Percentiles rank a stretch among this genome's conserved stretches.
phyloP scores from a whole-genome alignment of 1,284 basidiomycete genomes.

The Malassezia cuniculi region DNA sequence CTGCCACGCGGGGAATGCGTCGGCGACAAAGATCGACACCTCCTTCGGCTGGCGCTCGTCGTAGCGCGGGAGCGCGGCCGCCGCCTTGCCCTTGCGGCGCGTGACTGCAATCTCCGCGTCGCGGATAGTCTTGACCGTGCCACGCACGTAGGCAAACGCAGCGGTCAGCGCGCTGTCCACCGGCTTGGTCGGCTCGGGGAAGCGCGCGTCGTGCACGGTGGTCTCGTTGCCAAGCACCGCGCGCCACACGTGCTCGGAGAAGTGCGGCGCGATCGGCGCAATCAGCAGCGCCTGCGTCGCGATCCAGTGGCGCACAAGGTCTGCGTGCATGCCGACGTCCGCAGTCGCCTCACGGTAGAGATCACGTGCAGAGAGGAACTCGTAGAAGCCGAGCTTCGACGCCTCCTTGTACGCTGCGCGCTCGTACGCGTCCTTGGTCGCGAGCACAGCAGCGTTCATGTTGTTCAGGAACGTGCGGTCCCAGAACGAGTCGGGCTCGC shows the following conservation, averaged over 20 bases:
- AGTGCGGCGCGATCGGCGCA: constrained; percentile 84
- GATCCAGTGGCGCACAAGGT: constrained; percentile 67
- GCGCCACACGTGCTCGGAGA: constrained; percentile 78
- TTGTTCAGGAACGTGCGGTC: constrained; percentile 86
- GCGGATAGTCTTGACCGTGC: constrained; percentile 73
- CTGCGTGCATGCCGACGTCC: constrained; percentile 68
- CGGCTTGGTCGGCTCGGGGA: constrained; percentile 55
- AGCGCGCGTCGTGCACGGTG: constrained; percentile 69
- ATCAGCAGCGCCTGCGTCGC: constrained; percentile 64
- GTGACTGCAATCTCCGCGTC: constrained; percentile 57
- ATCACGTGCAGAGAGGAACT: constrained; percentile 79
- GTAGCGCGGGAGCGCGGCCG: constrained; percentile 25
- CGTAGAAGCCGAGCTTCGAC: constrained; percentile 88
- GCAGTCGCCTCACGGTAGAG: constrained; percentile 88
- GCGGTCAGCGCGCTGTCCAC: constrained; percentile 51
- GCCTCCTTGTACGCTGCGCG: constrained; percentile 93
- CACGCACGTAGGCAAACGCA: constrained; percentile 64
- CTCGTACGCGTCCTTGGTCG: constrained; percentile 52
- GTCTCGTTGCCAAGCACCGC: constrained; percentile 59
- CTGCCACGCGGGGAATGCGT: constrained; percentile 86
- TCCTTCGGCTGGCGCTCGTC: constrained; percentile 53
- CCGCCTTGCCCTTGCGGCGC: constrained; percentile 33
- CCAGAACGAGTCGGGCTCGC: constrained; percentile 44
- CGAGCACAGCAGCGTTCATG: constrained; percentile 69
- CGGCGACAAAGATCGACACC: constrained; percentile 78